Percentiles rank a stretch among this genome's conserved stretches.
Evolutionary conservation across 495 filamentous ascomycete genomes (phyloP).

Genomic region (Tetracladium setigerum): DNA sequence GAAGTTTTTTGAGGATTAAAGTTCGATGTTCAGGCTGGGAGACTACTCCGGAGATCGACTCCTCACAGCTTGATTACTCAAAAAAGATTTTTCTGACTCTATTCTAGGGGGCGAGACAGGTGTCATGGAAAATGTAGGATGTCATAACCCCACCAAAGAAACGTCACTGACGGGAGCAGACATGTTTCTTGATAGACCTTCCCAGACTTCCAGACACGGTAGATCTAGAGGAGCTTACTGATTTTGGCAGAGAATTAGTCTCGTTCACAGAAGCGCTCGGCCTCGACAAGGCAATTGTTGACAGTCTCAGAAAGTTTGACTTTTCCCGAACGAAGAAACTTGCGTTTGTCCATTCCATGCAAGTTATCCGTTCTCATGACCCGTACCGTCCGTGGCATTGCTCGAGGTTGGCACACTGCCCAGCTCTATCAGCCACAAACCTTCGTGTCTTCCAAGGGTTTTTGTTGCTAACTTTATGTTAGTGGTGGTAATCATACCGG

Average conservation of each 20-base stretch:
- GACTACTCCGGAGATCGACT: no score
- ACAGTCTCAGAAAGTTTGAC: slow-evolving; percentile 61
- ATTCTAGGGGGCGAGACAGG: slow-evolving; percentile 61
- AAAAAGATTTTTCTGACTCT: slow-evolving; percentile 23
- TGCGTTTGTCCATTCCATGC: slow-evolving; percentile 78
- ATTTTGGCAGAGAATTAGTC: slow-evolving; percentile 62
- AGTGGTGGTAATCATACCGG: slow-evolving; percentile 51
- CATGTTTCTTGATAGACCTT: slow-evolving; percentile 79
- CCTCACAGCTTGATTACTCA: no score
- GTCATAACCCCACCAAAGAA: background rate
- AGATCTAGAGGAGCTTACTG: slow-evolving; percentile 33
- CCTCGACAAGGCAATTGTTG: slow-evolving; percentile 51
- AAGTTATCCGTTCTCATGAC: slow-evolving; percentile 10
- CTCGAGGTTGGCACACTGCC: no score
- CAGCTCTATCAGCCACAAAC: background rate
- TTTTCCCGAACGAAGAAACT: slow-evolving; percentile 59
- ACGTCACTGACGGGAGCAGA: slow-evolving; percentile 31
- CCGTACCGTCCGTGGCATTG: no score
- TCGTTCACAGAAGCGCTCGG: slow-evolving; percentile 64
- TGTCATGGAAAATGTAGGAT: slow-evolving; percentile 66
- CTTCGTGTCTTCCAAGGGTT: background rate
- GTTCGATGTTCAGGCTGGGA: background rate
- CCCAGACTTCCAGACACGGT: slow-evolving; percentile 41
- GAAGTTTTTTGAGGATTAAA: background rate
- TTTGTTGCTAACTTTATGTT: slow-evolving; percentile 3